Evolutionary conservation across 768 basidiomycete species (phyloP).

Genomic region (Mycena polygramma): DNA sequence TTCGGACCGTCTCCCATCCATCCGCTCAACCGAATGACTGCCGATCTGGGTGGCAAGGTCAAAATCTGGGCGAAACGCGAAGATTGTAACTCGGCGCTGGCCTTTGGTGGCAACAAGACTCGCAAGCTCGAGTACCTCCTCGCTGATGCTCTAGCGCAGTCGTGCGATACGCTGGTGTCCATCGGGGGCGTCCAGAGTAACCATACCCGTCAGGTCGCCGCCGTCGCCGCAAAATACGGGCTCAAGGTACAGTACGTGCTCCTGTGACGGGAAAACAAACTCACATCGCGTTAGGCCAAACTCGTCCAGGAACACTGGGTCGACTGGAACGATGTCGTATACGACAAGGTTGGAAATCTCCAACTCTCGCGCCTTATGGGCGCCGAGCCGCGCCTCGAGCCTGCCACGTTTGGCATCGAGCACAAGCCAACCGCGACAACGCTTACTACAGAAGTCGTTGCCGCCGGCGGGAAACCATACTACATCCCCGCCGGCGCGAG

Average conservation of each 20-base stretch:
- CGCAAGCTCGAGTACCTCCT: slow-evolving; percentile 43
- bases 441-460: slow-evolving; percentile 34
- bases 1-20: slow-evolving; percentile 43
- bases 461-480: slow-evolving; percentile 40
- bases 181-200: slow-evolving; percentile 45
- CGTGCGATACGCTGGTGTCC: slow-evolving; percentile 40
- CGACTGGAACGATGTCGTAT: slow-evolving; percentile 37
- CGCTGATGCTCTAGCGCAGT: slow-evolving; percentile 39
- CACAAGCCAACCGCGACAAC: slow-evolving; percentile 40
- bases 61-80: slow-evolving; percentile 43
- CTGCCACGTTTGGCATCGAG: slow-evolving; percentile 41
- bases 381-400: slow-evolving; percentile 39
- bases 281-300: slow-evolving; percentile 33
- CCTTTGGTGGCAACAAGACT: slow-evolving; percentile 45
- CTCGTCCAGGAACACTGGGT: slow-evolving; percentile 45
- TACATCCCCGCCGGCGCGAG: slow-evolving; percentile 44
- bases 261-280: neutral
- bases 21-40: slow-evolving; percentile 39
- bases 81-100: slow-evolving; percentile 43
- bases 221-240: slow-evolving; percentile 42
- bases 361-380: slow-evolving; percentile 44
- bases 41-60: slow-evolving; percentile 39
- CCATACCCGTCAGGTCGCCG: slow-evolving; percentile 44
- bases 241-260: slow-evolving; percentile 31
- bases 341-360: slow-evolving; percentile 41